Evolutionary conservation across 2,329 filamentous ascomycete species (phyloP), one percentile per base, ranked within the genome.

Genomic region (Elsinoe fawcettii): DNA sequence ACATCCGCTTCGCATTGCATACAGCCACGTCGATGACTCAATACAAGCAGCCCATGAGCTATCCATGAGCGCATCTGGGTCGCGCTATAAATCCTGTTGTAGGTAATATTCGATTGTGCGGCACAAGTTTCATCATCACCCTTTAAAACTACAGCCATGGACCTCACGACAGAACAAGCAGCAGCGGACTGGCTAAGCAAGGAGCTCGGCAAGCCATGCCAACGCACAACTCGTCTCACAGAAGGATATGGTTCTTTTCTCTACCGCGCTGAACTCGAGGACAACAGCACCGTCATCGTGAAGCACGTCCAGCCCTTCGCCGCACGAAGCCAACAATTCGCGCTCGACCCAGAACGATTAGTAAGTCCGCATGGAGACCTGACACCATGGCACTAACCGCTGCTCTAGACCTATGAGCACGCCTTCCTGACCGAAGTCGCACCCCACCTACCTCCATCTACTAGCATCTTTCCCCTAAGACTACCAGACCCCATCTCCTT

Each of bases 271-370:
- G 27, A 30, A 5, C 16, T 51, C 14, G 46, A 30, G 18, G 46
- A 51, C 16, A 18, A 51, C 16, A 32, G 12, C 25, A 30, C 46
- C 16, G 12, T 51, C 12, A 51, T 51, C 23, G 46, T 51, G 14
- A 51, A 51, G 46, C 46, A 51, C 30, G 46, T 51, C 12, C 23
- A 51, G 34, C 25, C 46, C 12, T 51, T 18, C 25, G 46, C 46
- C 18, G 46, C 46, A 5, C 25, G 25, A 11, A 14, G 20, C 4
- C 23, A 11, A 9, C 46, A 51, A 32, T 20, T 51, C 3, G 46
- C 30, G 2, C 46, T 51, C 6, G 46, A 51, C 18, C 46, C 46
- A 14, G 46, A 51, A 32, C 25, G 46, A 16, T 16, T 51, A 7
- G 46, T 51, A 34, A 30, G 46, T 34, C 5, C 44, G 3, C 5